Evolutionary conservation across 176 grass and related monocot genomes (phyloP), one percentile per base, ranked within the genome.

Genomic region (Raddia guianensis): DNA sequence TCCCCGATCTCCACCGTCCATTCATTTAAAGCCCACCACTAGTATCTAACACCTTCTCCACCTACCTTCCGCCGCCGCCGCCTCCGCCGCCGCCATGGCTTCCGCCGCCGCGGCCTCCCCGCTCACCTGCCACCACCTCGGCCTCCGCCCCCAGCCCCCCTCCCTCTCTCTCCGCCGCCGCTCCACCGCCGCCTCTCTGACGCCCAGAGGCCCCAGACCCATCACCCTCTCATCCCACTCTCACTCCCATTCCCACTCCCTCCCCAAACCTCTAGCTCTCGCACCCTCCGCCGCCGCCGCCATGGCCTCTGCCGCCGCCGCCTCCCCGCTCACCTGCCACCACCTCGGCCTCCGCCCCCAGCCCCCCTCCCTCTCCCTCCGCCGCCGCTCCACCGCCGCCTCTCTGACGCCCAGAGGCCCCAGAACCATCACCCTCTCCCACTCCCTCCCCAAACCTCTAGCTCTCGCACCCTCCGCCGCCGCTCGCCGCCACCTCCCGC

Each of bases 221-320:
- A 59, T 70, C 83, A 81, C 70, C 58, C 69, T 81, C 78, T 3
- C 37, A 40, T 40, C 37, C 37, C 37, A 40, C 37, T 40, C 37
- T 2, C 37, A 40, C 37, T 57, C 80, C 76, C 85, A 75, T 42
- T 74, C 79, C 72, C 64, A 40, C 44, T 58, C 74, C 70, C 71
- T 77, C 71, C 40, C 73, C 78, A 77, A 64, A 49, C 64, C 73
- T 18, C 33, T 75, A n/a, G n/a, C n/a, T n/a, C n/a, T n/a, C n/a
- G n/a, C n/a, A n/a, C n/a, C n/a, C n/a, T n/a, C n/a, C n/a, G n/a
- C 63, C 80, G 27, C 56, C 72, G 63, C 62, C 84, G 78, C 83
- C 55, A 91, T 94, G 91, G 87, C 94, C 47, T 57, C 89, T 72
- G 78, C 59, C 73, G 14, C 83, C 72, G 35, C 46, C 64, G 78